Percentiles rank a stretch among this genome's conserved stretches.
Evolutionary conservation across 768 basidiomycete genomes (phyloP).

Genomic region (Tephrocybe sp.): DNA sequence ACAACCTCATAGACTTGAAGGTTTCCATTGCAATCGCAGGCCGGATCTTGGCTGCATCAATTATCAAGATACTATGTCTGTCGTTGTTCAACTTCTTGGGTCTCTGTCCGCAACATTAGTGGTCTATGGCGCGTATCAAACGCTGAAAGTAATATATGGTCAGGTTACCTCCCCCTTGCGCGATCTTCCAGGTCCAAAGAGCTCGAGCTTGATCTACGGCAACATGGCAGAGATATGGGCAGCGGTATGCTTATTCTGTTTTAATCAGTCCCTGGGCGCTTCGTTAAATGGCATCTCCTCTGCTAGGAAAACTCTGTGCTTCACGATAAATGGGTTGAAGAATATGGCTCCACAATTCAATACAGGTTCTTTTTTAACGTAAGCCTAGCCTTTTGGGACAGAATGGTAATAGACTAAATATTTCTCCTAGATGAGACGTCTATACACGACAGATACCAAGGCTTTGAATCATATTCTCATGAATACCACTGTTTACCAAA

Average conservation of each 20-base stretch:
- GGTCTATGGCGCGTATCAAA: constrained; percentile 28
- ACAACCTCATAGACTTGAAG: no score
- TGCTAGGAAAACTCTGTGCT: constrained; percentile 31
- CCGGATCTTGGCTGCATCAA: no score
- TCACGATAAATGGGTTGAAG: constrained; percentile 14
- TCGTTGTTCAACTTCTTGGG: constrained; percentile 12
- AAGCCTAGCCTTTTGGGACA: constrained; percentile 45
- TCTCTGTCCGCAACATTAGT: constrained; percentile 20
- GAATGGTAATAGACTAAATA: not conserved
- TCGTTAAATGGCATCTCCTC: no score
- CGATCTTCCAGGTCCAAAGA: constrained; percentile 51
- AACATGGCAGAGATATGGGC: constrained; percentile 44
- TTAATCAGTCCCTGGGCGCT: not conserved
- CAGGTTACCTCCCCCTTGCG: constrained; percentile 42
- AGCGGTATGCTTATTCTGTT: constrained; percentile 30
- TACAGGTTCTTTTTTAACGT: constrained; percentile 40
- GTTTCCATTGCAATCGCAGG: no score
- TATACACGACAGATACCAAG: constrained; percentile 26
- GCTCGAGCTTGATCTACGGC: constrained; percentile 44
- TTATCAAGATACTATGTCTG: not conserved
- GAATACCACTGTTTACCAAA: constrained; percentile 56
- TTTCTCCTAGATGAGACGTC: not conserved
- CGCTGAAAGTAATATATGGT: constrained; percentile 33
- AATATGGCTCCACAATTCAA: constrained; percentile 12
- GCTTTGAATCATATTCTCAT: constrained; percentile 65